A percentile compares a stretch with the other conserved stretches of the same genome.
Evolutionary conservation across 1,139 yeast genomes (phyloP).

Genomic region (Yarrowia galli): DNA sequence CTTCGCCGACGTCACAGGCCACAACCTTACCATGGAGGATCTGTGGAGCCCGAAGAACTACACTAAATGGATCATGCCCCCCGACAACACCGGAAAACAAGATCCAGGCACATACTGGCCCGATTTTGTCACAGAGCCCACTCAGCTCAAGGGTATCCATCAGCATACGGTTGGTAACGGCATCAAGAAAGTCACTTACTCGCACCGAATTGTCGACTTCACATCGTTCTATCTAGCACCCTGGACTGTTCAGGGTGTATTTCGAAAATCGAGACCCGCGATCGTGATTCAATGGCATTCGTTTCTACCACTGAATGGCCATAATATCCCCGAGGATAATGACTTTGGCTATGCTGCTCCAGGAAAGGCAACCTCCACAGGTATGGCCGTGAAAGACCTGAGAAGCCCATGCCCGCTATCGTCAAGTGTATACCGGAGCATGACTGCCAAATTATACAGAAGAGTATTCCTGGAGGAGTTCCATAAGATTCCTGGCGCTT

Average conservation of each 20-base stretch:
- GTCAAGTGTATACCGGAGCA: neutral
- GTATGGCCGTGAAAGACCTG: neutral
- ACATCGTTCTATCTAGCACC: neutral
- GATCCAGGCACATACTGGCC: constrained; percentile 29
- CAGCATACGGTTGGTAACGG: neutral
- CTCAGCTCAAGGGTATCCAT: constrained; percentile 1
- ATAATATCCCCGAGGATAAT: neutral
- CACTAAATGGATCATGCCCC: constrained; percentile 17
- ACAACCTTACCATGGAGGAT: neutral
- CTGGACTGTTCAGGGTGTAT: constrained; percentile 9
- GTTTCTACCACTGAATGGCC: constrained; percentile 1
- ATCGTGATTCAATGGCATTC: neutral
- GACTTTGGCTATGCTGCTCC: neutral
- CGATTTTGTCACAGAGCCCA: neutral
- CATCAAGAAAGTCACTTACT: neutral
- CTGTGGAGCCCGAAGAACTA: neutral
- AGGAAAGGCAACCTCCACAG: neutral
- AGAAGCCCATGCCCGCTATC: constrained; percentile 3
- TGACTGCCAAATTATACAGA: constrained; percentile 7
- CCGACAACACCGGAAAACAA: neutral
- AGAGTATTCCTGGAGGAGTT: constrained; percentile 13
- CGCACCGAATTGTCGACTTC: neutral
- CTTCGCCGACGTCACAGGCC: constrained; percentile 7
- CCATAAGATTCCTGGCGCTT: constrained; percentile 16
- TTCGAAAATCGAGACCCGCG: constrained; percentile 5